Evolutionary conservation across 2,329 filamentous ascomycete genomes (phyloP).

Genomic region (Rutstroemia sp.): DNA sequence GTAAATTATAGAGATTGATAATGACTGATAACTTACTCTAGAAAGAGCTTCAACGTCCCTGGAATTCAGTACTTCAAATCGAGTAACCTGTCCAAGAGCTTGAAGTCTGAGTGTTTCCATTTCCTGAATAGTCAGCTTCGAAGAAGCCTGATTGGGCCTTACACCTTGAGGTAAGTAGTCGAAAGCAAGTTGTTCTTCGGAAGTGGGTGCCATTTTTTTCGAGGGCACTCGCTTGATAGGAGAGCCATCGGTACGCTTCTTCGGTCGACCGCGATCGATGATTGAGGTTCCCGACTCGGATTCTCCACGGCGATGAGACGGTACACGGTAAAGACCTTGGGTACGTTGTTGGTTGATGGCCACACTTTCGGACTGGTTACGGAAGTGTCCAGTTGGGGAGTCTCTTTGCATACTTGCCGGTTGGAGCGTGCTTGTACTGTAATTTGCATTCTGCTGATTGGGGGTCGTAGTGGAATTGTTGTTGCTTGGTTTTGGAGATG

Average conservation of each 20-base stretch:
- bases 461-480: not conserved
- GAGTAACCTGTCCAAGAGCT: conserved; percentile 52
- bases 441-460: not conserved
- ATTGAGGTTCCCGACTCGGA: conserved; percentile 51
- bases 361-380: conserved; percentile 16
- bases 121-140: conserved; percentile 42
- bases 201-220: conserved; percentile 3
- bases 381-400: conserved; percentile 14
- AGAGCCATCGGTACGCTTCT: conserved; percentile 42
- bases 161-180: conserved; percentile 54
- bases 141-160: conserved; percentile 44
- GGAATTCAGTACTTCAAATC: conserved; percentile 56
- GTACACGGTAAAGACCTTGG: not conserved
- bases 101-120: conserved; percentile 48
- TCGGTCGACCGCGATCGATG: conserved; percentile 55
- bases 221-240: conserved; percentile 30
- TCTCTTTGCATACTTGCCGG: not conserved
- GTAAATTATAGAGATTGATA: not conserved
- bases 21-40: conserved; percentile 38
- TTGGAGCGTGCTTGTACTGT: not conserved
- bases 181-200: conserved; percentile 48
- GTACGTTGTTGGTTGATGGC: conserved; percentile 2
- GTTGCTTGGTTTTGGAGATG: conserved; percentile 4
- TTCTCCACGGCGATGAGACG: conserved; percentile 43
- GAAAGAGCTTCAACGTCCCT: conserved; percentile 60